Evolutionary conservation across 2,329 filamentous ascomycete genomes (phyloP), one percentile per base, ranked within the genome.

Genomic region (Botryotinia globosa): DNA sequence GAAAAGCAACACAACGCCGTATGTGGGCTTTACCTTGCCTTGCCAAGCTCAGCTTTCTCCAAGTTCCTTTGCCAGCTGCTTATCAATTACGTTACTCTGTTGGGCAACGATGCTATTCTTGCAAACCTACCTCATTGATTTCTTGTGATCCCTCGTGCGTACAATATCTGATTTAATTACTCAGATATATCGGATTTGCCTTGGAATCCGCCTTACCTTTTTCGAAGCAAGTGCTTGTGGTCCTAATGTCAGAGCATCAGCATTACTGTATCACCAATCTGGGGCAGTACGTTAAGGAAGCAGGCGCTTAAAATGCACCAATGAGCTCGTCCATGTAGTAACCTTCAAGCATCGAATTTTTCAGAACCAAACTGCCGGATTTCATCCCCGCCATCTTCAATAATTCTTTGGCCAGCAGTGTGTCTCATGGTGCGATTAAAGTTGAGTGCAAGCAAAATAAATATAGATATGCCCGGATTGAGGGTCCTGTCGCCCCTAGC

Each of bases 301-400:
- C 9, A 54, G 25, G 64, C 64, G 64, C 64, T 67, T 67, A 54
- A 67, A 56, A 42, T 14, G 9, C 34, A 67, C 48, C 64, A 67
- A 67, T 56, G 48, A 67, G 42, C 45, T 67, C 25, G 16, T 37
- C 32, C 18, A 39, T 42, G 29, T 22, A 10, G 25, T 22, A 20
- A 66, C 45, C 16, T 54, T 54, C 64, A 54, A 66, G 34, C 45
- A 39, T 56, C 22, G 34, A 25, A 22, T 9, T 22, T 56, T 42
- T 56, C 48, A 9, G 25, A 56, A 32, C 64, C 64, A 56, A 32
- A 67, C 64, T 56, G 48, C 56, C 64, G 64, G 64, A 25, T 56
- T 32, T 25, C 1, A 4, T 39, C 10, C 18, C 34, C 48, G 42
- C 34, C 25, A 67, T 67, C 34, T 56, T 32, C 5, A 42, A 16